Evolutionary conservation across 805 yeast genomes (phyloP), one percentile per base, ranked within the genome.

Genomic region (Suhomyces tanzawaensis): DNA sequence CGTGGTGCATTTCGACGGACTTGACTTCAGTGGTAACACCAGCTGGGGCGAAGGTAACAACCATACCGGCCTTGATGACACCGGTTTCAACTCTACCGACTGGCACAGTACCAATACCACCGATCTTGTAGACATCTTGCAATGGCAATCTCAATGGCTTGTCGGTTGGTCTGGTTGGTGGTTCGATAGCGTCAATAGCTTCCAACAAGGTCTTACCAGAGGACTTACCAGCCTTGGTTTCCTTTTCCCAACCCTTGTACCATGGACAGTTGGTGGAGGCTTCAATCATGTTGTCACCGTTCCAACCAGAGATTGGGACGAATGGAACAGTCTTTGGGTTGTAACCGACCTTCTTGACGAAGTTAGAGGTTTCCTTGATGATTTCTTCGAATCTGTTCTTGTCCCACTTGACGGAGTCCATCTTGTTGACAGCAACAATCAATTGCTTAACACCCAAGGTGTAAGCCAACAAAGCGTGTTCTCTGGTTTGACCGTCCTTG

Each of bases 1-100:
- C 87, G 80, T 83, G 91, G 73, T 85, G 93, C 84, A 84, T 79
- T 72, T 81, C 88, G 55, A 85, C 89, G 69, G 90, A 80, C 78
- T 86, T 87, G 67, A 85, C 93, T 69, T 83, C 87, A 60, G 93
- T 85, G 68, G 88, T 81, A 64, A 84, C 88, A 71, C 86, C 87
- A 62, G 90, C 85, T 72, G 95, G 95, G 68, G 95, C 89, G 61
- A 85, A 83, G 62, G 86, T 74, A 49, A 85, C 90, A 62, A 85
- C 81, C 88, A 85, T 85, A 76, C 93, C 95, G 63, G 91, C 81
- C 80, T 85, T 84, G 75, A 85, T 85, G 53, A 79, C 72, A 79
- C 95, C 95, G 70, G 95, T 85, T 79, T 85, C 93, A 62, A 85
- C 89, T 77, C 93, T 83, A 62, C 95, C 95, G 76, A 83, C 87